Evolutionary conservation across 2,329 filamentous ascomycete species (phyloP).

Genomic region (Calonectria multiphialidica): DNA sequence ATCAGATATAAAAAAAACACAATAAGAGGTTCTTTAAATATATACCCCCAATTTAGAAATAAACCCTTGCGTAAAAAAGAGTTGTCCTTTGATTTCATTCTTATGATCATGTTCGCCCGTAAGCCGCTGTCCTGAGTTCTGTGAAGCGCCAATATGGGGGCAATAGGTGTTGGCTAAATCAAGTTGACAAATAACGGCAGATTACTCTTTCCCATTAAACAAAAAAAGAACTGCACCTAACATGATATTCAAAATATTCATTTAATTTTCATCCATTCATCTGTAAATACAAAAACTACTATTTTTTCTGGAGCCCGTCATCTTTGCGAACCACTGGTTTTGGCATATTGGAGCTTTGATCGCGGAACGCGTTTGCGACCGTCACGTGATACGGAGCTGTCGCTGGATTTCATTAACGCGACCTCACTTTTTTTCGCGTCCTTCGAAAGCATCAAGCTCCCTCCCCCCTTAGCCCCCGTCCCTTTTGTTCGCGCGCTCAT

Average conservation of each 20-base stretch:
- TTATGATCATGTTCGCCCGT: no score
- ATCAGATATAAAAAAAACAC: no score
- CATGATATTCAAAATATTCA: no score
- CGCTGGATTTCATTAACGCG: conserved; percentile 55
- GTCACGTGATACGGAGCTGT: conserved; percentile 51
- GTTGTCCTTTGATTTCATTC: no score
- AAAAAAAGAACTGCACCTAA: neutral
- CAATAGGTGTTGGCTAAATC: neutral
- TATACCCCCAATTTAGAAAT: no score
- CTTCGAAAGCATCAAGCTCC: conserved; percentile 42
- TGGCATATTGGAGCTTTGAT: conserved; percentile 35
- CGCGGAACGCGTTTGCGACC: conserved; percentile 40
- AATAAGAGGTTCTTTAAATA: no score
- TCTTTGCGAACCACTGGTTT: neutral
- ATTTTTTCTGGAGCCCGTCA: neutral
- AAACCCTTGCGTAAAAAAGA: no score
- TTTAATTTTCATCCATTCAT: neutral
- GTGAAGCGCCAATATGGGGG: neutral
- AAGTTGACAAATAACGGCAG: neutral
- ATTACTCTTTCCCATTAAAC: no score
- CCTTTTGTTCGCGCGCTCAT: conserved; percentile 47
- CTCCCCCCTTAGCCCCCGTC: conserved; percentile 39
- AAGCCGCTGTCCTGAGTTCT: no score
- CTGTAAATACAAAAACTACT: neutral
- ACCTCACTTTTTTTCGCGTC: conserved; percentile 56